Percentiles rank a stretch among this genome's conserved stretches.
phyloP scores from a whole-genome alignment of 768 basidiomycete genomes.

The Termitomyces sp. region DNA sequence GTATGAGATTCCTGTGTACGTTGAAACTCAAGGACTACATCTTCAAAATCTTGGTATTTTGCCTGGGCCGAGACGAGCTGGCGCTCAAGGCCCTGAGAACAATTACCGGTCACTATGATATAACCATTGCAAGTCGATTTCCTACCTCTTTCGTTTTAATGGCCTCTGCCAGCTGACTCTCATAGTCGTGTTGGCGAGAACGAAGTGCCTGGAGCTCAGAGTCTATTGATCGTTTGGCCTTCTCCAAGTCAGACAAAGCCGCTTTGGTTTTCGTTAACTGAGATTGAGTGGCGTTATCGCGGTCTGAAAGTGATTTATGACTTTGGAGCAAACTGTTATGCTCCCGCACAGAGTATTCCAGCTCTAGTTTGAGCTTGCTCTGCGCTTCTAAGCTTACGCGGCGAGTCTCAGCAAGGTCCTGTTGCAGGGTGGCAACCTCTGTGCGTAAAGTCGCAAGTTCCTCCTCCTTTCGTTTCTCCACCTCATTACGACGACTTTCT shows the following conservation, averaged over 20 bases:
- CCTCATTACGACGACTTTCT: conserved; percentile 78
- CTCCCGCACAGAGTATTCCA: conserved; percentile 60
- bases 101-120: conserved; percentile 1
- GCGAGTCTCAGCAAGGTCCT: conserved; percentile 63
- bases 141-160: conserved; percentile 70
- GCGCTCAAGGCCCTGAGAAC: conserved; percentile 62
- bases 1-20: conserved; percentile 72
- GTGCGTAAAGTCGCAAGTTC: conserved; percentile 72
- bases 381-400: conserved; percentile 57
- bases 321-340: conserved; percentile 53
- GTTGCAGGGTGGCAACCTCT: conserved; percentile 56
- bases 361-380: conserved; percentile 70
- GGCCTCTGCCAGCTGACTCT: conserved; percentile 57
- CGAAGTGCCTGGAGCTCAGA: conserved; percentile 71
- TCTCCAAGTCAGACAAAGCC: conserved; percentile 55
- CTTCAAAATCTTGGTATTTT: conserved; percentile 85
- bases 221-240: conserved; percentile 59
- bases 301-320: conserved; percentile 60
- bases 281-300: conserved; percentile 47
- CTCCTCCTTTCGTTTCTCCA: conserved; percentile 80
- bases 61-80: conserved; percentile 67
- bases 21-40: conserved; percentile 78
- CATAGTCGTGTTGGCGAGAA: conserved; percentile 61
- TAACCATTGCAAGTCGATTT: background rate
- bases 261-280: conserved; percentile 44